phyloP scores from a whole-genome alignment of 768 basidiomycete genomes.

The Collybiopsis luxurians region DNA sequence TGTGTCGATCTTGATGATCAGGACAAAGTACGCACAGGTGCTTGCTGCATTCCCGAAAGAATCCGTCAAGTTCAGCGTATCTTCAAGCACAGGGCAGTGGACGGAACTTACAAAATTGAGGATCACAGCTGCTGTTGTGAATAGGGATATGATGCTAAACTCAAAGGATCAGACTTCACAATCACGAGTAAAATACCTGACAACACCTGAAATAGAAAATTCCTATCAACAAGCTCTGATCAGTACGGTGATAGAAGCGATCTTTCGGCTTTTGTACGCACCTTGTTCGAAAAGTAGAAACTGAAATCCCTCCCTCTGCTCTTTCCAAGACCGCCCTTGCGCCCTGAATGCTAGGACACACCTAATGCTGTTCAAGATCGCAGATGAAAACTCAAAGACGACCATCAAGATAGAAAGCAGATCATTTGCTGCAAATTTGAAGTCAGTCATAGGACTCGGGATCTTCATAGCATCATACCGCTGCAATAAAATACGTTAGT shows the following conservation, averaged over 20 bases:
- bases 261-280: neutral
- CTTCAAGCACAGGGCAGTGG: neutral
- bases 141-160: neutral
- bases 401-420: constrained; percentile 18
- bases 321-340: neutral
- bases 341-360: constrained; percentile 15
- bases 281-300: constrained; percentile 8
- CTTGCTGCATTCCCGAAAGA: constrained; percentile 16
- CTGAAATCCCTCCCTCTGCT: constrained; percentile 5
- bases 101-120: constrained; percentile 6
- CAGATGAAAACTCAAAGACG: constrained; percentile 15
- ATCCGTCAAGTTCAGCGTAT: too few relatives aligned
- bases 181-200: neutral
- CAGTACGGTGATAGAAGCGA: too few relatives aligned
- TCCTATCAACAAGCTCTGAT: too few relatives aligned
- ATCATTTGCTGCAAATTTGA: constrained; percentile 9
- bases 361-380: constrained; percentile 14
- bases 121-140: constrained; percentile 4
- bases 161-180: neutral
- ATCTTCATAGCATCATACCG: too few relatives aligned
- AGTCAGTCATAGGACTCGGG: too few relatives aligned
- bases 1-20: too few relatives aligned
- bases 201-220: constrained; percentile 6
- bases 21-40: constrained; percentile 14
- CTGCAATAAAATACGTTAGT: too few relatives aligned